Evolutionary conservation across 768 basidiomycete genomes (phyloP).

Genomic region (Pholiota conissans): DNA sequence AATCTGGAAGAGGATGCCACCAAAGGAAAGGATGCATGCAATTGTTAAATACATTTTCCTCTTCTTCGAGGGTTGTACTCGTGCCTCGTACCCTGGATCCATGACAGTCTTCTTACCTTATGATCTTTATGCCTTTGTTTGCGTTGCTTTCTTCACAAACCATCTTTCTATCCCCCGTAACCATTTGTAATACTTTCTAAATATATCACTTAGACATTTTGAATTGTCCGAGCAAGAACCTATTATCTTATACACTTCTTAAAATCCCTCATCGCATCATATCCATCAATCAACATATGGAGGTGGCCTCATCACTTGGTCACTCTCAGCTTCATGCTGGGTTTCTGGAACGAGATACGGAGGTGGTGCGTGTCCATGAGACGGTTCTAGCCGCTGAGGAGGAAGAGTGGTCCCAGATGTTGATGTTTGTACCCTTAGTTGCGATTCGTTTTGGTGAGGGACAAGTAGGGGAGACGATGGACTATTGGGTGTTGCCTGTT

Average conservation of each 20-base stretch:
- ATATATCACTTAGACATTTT: conserved; percentile 27
- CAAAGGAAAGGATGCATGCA: conserved; percentile 78
- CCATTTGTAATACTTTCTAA: conserved; percentile 24
- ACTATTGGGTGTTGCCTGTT: conserved; percentile 32
- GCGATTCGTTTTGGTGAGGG: conserved; percentile 19
- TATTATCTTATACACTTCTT: conserved; percentile 6
- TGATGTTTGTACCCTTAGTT: conserved; percentile 13
- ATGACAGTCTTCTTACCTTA: conserved; percentile 22
- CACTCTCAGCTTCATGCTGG: conserved; percentile 41
- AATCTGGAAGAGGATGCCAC: conserved; percentile 67
- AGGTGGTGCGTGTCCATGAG: conserved; percentile 69
- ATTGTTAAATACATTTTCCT: conserved; percentile 54
- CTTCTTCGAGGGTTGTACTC: conserved; percentile 13
- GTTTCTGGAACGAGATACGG: conserved; percentile 67
- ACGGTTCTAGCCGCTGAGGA: conserved; percentile 31
- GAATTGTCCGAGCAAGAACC: conserved; percentile 14
- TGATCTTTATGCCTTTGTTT: conserved; percentile 29
- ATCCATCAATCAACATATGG: conserved; percentile 56
- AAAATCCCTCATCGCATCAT: background rate
- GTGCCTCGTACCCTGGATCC: conserved; percentile 9
- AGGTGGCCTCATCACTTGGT: conserved; percentile 56
- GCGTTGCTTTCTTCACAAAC: conserved; percentile 17
- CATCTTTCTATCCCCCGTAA: conserved; percentile 20
- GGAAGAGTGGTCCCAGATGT: conserved; percentile 28
- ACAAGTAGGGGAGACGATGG: conserved; percentile 33